A percentile compares a stretch with the other conserved stretches of the same genome.
These are phyloP conservation scores for Dactylellina sp. DNA, from an alignment of 2,329 filamentous ascomycete species.

Conservation along the genomic window DNA sequence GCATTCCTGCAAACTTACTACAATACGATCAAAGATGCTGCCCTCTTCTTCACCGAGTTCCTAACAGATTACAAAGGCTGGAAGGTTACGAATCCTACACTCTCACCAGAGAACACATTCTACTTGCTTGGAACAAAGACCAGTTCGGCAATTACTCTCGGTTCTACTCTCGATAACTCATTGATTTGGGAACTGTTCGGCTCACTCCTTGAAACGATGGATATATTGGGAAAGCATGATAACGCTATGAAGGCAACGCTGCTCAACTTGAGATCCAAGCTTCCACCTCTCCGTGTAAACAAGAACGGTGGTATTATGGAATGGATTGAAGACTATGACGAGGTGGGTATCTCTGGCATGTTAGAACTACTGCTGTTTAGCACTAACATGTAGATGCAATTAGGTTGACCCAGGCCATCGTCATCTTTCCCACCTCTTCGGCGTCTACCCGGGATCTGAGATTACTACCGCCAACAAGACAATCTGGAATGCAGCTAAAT, in stretches of 20 bases:
- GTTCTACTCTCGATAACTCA: slow-evolving; percentile 67
- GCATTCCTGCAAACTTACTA: slow-evolving; percentile 60
- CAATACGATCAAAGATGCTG: slow-evolving; percentile 61
- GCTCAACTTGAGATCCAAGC: slow-evolving; percentile 38
- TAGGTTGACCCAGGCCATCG: slow-evolving; percentile 66
- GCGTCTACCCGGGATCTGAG: slow-evolving; percentile 65
- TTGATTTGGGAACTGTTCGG: slow-evolving; percentile 64
- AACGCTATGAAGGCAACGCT: slow-evolving; percentile 35
- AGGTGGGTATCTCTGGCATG: slow-evolving; percentile 57
- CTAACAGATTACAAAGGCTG: slow-evolving; percentile 62
- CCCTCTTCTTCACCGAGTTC: slow-evolving; percentile 64
- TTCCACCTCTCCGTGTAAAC: slow-evolving; percentile 60
- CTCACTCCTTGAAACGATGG: slow-evolving; percentile 58
- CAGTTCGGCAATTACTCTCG: slow-evolving; percentile 63
- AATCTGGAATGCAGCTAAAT: slow-evolving; percentile 60
- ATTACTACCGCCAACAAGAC: slow-evolving; percentile 62
- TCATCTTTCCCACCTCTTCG: slow-evolving; percentile 68
- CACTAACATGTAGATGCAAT: background rate
- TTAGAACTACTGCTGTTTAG: background rate
- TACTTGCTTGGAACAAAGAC: slow-evolving; percentile 54
- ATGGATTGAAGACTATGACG: slow-evolving; percentile 62
- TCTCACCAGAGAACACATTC: slow-evolving; percentile 64
- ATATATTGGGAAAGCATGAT: slow-evolving; percentile 58
- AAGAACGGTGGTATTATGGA: slow-evolving; percentile 61
- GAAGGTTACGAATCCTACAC: slow-evolving; percentile 63